Conservation (phyloP, 768 basidiomycete species). For the Naganishia friedmannii region DNA sequence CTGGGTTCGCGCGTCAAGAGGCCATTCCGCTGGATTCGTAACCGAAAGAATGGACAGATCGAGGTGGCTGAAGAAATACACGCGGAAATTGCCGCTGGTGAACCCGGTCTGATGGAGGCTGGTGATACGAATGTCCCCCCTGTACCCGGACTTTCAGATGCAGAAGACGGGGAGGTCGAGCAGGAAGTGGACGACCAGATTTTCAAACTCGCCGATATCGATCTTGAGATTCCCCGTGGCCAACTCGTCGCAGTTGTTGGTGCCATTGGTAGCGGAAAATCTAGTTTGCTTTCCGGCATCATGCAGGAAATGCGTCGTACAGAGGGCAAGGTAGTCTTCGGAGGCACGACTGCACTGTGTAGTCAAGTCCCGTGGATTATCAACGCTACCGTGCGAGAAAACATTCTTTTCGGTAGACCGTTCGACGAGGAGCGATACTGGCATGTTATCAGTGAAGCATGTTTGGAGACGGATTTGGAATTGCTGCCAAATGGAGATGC, state of each 20-base stretch:
- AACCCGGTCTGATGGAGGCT: constrained; percentile 37
- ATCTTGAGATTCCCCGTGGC: constrained; percentile 69
- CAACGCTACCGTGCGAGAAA: constrained; percentile 74
- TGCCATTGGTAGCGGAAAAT: constrained; percentile 62
- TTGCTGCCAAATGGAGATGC: constrained; percentile 73
- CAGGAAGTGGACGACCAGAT: constrained; percentile 39
- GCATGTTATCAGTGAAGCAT: constrained; percentile 73
- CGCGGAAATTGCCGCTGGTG: constrained; percentile 40
- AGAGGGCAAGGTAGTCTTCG: constrained; percentile 66
- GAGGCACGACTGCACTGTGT: constrained; percentile 74
- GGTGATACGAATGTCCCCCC: constrained; percentile 32
- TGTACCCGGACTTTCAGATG: constrained; percentile 35
- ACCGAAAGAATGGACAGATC: constrained; percentile 40
- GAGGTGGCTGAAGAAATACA: constrained; percentile 39
- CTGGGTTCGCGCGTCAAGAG: constrained; percentile 13
- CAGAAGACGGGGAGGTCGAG: constrained; percentile 5
- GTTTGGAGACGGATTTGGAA: constrained; percentile 73
- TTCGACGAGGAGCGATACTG: constrained; percentile 79
- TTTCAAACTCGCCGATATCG: constrained; percentile 68
- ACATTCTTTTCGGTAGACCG: constrained; percentile 79
- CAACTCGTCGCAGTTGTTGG: constrained; percentile 82
- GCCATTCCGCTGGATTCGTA: constrained; percentile 40
- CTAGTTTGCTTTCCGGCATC: constrained; percentile 47
- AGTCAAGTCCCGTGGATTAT: constrained; percentile 91
- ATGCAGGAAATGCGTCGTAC: constrained; percentile 71